Percentiles rank a stretch among this genome's conserved stretches.
Evolutionary conservation across 2,329 filamentous ascomycete species (phyloP).

Genomic region (Sclerotinia sclerotiorum): DNA sequence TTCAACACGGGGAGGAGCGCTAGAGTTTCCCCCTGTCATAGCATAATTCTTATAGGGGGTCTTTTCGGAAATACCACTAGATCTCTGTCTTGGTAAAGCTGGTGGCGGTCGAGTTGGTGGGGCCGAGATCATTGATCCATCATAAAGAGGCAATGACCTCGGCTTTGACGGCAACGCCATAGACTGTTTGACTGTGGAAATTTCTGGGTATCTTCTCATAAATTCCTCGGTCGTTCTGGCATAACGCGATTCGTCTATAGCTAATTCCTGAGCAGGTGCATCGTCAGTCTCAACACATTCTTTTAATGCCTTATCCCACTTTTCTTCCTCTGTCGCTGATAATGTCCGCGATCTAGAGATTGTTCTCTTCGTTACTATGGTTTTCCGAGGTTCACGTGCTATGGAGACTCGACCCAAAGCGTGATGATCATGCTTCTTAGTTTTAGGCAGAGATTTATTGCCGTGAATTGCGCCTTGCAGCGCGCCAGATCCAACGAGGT

Average conservation of each 20-base stretch:
- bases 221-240: slow-evolving; percentile 81
- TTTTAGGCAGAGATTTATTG: slow-evolving; percentile 43
- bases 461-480: slow-evolving; percentile 57
- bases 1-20: slow-evolving; percentile 36
- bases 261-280: slow-evolving; percentile 46
- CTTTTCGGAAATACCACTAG: slow-evolving; percentile 74
- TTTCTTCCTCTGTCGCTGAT: slow-evolving; percentile 75
- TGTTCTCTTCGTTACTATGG: slow-evolving; percentile 39
- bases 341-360: slow-evolving; percentile 63
- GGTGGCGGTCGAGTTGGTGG: slow-evolving; percentile 50
- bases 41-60: slow-evolving; percentile 30
- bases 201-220: slow-evolving; percentile 74
- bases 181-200: slow-evolving; percentile 60
- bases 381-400: slow-evolving; percentile 40
- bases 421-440: slow-evolving; percentile 38
- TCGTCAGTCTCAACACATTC: slow-evolving; percentile 53
- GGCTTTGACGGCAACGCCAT: slow-evolving; percentile 47
- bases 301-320: slow-evolving; percentile 75
- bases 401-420: slow-evolving; percentile 54
- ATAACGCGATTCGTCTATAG: slow-evolving; percentile 53
- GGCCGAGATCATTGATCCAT: slow-evolving; percentile 39
- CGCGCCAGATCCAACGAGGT: slow-evolving; percentile 64
- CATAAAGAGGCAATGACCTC: slow-evolving; percentile 28
- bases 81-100: slow-evolving; percentile 62
- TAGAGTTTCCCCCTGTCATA: slow-evolving; percentile 14